Conservation (phyloP, 2,329 filamentous ascomycete species). For the Claviceps africana region DNA sequence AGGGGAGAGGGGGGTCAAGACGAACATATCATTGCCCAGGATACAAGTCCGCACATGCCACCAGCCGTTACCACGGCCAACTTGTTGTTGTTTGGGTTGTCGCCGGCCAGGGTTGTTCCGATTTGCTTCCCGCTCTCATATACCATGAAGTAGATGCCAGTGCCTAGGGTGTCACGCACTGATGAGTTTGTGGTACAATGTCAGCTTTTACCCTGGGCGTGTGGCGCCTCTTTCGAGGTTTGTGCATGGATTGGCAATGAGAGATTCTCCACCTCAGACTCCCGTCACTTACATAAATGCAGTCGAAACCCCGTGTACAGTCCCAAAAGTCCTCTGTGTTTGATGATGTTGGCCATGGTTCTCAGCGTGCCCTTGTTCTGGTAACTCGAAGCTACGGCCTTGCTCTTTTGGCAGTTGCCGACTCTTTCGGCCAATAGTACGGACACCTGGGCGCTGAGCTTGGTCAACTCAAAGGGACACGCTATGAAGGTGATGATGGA, state of each 20-base stretch:
- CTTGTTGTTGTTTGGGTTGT: constrained; percentile 63
- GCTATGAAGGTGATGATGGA: constrained; percentile 68
- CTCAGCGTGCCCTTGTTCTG: constrained; percentile 65
- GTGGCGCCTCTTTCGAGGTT: background rate
- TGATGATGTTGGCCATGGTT: constrained; percentile 64
- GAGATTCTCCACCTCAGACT: background rate
- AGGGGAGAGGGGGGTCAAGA: constrained; percentile 5
- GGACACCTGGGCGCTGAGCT: constrained; percentile 74
- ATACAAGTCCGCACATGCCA: constrained; percentile 68
- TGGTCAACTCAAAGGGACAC: constrained; percentile 83
- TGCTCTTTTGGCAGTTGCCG: constrained; percentile 29
- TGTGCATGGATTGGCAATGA: too few species aligned
- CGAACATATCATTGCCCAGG: constrained; percentile 65
- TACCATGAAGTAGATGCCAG: constrained; percentile 75
- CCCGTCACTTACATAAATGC: constrained; percentile 52
- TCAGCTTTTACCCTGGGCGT: background rate
- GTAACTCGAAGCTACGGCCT: constrained; percentile 52
- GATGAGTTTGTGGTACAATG: background rate
- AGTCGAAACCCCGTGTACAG: constrained; percentile 71
- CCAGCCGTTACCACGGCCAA: constrained; percentile 65
- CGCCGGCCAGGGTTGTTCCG: constrained; percentile 58
- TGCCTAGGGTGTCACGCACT: constrained; percentile 75
- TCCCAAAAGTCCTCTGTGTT: constrained; percentile 56
- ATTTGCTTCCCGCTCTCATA: constrained; percentile 80
- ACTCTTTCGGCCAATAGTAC: constrained; percentile 50